Base-by-base conservation (phyloP, 148 eudicot species). In the Amaranthus cruentus region DNA sequence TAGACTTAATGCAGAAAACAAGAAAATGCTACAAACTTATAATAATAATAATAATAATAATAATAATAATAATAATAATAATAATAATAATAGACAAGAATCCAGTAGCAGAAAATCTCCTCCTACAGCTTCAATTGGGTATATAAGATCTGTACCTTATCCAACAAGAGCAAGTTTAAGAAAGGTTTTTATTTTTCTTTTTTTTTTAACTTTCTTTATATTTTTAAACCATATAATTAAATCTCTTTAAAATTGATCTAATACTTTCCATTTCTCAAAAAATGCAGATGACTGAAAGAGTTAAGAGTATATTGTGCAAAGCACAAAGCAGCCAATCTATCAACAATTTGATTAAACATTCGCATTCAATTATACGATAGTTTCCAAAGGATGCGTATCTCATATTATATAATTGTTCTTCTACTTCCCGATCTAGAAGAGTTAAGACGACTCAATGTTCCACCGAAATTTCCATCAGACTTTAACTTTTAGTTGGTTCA, bases 71-170 rank as follows among this genome's bases (percentile, higher is more conserved):
- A 28, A 66, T 18, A 71, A 85, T 15, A 69, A 83, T 28, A 28
- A 2, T 28, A 28, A 28, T 28, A 28, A 28, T 28, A 28, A 28
- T 2, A 28, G 38, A 84, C 82, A 91, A 82, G 69, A 72, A 58
- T 71, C 79, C 75, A 78, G 51, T 60, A 81, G 87, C 73, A 56
- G 90, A 69, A 91, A 87, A 88, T 89, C 93, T 54, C 96, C 97
- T 58, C 88, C 63, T 60, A 6, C 96, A 21, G 67, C 73, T 71
- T 73, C 89, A 66, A 71, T 84, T 66, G 71, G 77, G 0, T 84
- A 83, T 75, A 89, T 79, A 43, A 86, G 96, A 84, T 72, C 84
- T 44, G 87, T 80, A 57, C 98, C 98, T n/a, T 95, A 95, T 81
- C 75, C 87, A 48, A 87, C 85, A 43, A 86, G 85, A 72, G 69